phyloP scores from a whole-genome alignment of 305 asterid species.

The Lippia alba region DNA sequence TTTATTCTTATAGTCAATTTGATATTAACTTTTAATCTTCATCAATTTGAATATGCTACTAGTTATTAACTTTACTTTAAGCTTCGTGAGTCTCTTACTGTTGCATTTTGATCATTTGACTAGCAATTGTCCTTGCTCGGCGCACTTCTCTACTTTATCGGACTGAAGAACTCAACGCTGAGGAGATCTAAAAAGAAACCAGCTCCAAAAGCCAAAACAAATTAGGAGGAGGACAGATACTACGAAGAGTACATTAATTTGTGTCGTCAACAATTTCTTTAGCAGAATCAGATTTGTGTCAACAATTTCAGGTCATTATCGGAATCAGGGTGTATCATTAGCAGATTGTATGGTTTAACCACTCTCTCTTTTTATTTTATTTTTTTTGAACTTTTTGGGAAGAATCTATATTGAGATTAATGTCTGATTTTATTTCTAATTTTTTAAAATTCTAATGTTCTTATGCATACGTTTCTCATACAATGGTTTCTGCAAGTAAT shows the following conservation, averaged over 20 bases:
- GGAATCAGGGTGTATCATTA: slow-evolving; percentile 46
- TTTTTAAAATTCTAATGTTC: too few relatives aligned
- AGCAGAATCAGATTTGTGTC: slow-evolving; percentile 29
- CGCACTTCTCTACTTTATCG: slow-evolving; percentile 81
- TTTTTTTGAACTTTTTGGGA: slow-evolving; percentile 3
- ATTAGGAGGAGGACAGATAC: slow-evolving; percentile 44
- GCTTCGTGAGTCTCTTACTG: neutral
- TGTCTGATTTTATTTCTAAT: too few relatives aligned
- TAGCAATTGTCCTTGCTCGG: slow-evolving; percentile 82
- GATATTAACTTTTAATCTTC: too few relatives aligned
- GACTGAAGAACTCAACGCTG: slow-evolving; percentile 84
- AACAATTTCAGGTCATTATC: too few relatives aligned
- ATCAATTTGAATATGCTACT: slow-evolving; percentile 6
- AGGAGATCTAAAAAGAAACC: slow-evolving; percentile 72
- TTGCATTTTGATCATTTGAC: slow-evolving; percentile 3
- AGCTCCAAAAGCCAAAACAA: slow-evolving; percentile 70
- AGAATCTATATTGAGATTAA: too few relatives aligned
- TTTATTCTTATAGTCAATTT: too few relatives aligned
- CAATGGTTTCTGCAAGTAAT: too few relatives aligned
- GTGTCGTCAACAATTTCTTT: slow-evolving; percentile 18
- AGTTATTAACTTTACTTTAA: neutral
- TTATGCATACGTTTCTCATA: too few relatives aligned
- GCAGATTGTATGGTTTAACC: slow-evolving; percentile 5
- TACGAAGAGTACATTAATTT: slow-evolving; percentile 28
- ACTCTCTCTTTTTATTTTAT: neutral